These are phyloP conservation scores for Stylosanthes scabra DNA, from an alignment of 331 rosid species.

Conservation along the genomic window DNA sequence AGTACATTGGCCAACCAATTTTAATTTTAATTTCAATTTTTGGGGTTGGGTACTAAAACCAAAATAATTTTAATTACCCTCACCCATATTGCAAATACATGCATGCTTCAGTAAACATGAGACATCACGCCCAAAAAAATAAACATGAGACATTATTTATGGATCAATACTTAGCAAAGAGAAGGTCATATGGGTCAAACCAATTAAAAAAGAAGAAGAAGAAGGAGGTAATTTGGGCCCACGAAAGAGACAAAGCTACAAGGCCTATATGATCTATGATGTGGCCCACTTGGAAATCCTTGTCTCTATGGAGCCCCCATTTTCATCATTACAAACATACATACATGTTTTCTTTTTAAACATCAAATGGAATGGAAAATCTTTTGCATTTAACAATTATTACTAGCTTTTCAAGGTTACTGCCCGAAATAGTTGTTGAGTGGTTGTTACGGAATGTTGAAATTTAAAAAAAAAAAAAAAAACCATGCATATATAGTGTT, in stretches of 20 bases:
- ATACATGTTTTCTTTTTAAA: not conserved
- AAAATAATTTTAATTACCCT: constrained; percentile 15
- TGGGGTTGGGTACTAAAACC: not conserved
- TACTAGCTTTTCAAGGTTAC: constrained; percentile 38
- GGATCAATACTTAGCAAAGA: constrained; percentile 36
- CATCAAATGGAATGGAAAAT: not conserved
- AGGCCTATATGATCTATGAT: not conserved
- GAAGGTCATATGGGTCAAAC: constrained; percentile 19
- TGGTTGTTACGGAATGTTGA: constrained; percentile 4
- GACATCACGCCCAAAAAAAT: constrained; percentile 3
- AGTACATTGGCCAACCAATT: constrained; percentile 15
- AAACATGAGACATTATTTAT: constrained; percentile 36
- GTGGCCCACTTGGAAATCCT: constrained; percentile 46
- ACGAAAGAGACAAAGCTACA: constrained; percentile 44
- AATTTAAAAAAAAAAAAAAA: not conserved
- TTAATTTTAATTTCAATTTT: too few species aligned
- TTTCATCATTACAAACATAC: constrained; percentile 26
- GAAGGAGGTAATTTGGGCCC: constrained; percentile 48
- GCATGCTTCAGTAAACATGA: constrained; percentile 37
- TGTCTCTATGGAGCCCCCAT: constrained; percentile 44
- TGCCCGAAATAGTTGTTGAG: constrained; percentile 22
- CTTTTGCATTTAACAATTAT: constrained; percentile 40
- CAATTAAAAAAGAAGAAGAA: not conserved
- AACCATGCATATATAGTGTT: not conserved
- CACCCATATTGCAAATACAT: not conserved